A percentile compares a stretch with the other conserved stretches of the same genome.
phyloP scores from a whole-genome alignment of 129 eudicot species.

The Heracleum sosnowskyi region DNA sequence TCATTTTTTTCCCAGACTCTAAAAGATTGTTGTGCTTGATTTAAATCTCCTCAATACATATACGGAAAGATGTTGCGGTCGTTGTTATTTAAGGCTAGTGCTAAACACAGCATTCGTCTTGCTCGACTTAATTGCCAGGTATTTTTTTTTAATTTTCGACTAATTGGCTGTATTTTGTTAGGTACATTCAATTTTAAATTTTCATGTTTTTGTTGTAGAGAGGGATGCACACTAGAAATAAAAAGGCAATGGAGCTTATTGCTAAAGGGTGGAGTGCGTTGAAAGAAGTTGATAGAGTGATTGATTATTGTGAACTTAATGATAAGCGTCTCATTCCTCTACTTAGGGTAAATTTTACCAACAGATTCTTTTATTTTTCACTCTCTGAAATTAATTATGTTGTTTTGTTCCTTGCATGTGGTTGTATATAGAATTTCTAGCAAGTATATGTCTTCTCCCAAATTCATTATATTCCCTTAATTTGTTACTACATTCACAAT shows the following conservation, averaged over 20 bases:
- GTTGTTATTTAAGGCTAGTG: constrained; percentile 26
- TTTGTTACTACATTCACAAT: not conserved
- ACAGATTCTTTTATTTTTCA: not conserved
- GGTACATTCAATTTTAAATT: not conserved
- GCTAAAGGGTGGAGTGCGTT: constrained; percentile 82
- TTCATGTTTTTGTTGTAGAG: constrained; percentile 27
- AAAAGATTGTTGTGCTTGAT: not conserved
- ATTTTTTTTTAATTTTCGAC: not conserved
- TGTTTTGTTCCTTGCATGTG: not conserved
- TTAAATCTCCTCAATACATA: not conserved
- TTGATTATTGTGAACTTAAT: constrained; percentile 60
- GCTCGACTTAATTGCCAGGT: constrained; percentile 31
- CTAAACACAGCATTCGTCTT: constrained; percentile 13
- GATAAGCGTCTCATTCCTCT: constrained; percentile 78
- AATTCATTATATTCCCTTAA: not conserved
- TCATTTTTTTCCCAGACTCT: not conserved
- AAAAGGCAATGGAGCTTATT: constrained; percentile 70
- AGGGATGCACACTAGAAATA: constrained; percentile 76
- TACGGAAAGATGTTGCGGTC: constrained; percentile 39
- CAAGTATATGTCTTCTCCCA: not conserved
- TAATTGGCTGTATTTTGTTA: no score
- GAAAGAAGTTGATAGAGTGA: constrained; percentile 87
- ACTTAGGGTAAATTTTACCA: constrained; percentile 40
- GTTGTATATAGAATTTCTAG: not conserved
- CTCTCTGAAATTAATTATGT: not conserved